phyloP scores from a whole-genome alignment of 2,329 filamentous ascomycete species.

The Xylaria sp. region DNA sequence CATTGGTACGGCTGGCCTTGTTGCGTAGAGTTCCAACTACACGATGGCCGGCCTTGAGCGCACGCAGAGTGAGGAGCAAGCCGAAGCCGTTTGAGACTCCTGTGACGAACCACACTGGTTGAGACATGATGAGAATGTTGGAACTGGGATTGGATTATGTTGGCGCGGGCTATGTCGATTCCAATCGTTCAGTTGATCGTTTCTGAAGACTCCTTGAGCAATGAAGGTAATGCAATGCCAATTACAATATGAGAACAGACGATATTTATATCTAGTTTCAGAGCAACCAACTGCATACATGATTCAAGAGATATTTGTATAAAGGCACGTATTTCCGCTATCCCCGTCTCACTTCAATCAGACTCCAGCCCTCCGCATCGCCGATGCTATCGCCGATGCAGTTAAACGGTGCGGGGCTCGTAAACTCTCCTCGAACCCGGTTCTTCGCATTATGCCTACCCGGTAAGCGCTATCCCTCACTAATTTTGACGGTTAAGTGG shows the following conservation, averaged over 20 bases:
- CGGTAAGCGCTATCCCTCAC: not conserved
- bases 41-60: slow-evolving; percentile 48
- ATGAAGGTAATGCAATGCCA: not conserved
- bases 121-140: slow-evolving; percentile 37
- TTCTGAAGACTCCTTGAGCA: not conserved
- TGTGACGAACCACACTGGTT: slow-evolving; percentile 50
- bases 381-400: slow-evolving; percentile 38
- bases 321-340: slow-evolving; percentile 9
- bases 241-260: not conserved
- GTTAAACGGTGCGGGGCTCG: not conserved
- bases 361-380: slow-evolving; percentile 18
- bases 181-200: not conserved
- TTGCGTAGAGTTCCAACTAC: slow-evolving; percentile 51
- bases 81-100: slow-evolving; percentile 52
- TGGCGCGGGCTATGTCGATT: too few species aligned
- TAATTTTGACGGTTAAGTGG: not conserved
- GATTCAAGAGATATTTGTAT: not conserved
- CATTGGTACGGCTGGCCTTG: slow-evolving; percentile 41
- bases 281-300: not conserved
- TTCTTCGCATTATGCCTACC: not conserved
- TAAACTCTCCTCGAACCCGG: not conserved
- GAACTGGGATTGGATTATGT: too few species aligned
- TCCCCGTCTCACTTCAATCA: slow-evolving; percentile 1
- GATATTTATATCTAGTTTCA: slow-evolving; percentile 11
- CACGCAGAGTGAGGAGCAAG: slow-evolving; percentile 46